Evolutionary conservation across 2,329 filamentous ascomycete species (phyloP).

Genomic region (Penicillium occitanis): DNA sequence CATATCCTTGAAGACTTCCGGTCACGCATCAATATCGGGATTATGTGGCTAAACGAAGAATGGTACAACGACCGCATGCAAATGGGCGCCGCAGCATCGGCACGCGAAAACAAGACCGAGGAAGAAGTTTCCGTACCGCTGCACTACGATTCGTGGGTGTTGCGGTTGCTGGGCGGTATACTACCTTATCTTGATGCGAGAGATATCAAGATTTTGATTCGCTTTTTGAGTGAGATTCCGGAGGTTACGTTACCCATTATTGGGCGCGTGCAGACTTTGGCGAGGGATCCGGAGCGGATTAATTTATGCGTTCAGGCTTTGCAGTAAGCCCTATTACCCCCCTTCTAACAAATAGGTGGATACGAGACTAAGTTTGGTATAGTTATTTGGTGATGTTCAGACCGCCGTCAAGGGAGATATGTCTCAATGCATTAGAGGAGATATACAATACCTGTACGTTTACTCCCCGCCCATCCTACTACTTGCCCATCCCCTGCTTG

Average conservation of each 20-base stretch:
- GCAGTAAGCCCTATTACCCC: conserved; percentile 44
- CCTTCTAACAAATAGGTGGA: too few relatives aligned
- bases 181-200: conserved; percentile 86
- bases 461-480: conserved; percentile 5
- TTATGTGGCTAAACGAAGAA: conserved; percentile 94
- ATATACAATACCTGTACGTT: conserved; percentile 56
- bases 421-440: conserved; percentile 58
- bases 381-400: conserved; percentile 59
- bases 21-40: conserved; percentile 81
- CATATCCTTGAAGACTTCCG: conserved; percentile 93
- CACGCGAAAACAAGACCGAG: conserved; percentile 44
- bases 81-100: conserved; percentile 46
- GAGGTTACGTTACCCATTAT: conserved; percentile 72
- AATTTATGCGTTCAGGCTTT: conserved; percentile 58
- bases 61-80: conserved; percentile 87
- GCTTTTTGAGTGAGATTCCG: conserved; percentile 89
- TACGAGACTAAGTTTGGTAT: conserved; percentile 4
- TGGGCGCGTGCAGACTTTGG: conserved; percentile 65
- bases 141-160: conserved; percentile 76
- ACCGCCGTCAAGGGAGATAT: conserved; percentile 59
- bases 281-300: conserved; percentile 63
- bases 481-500: background rate
- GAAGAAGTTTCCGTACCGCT: conserved; percentile 48
- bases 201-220: conserved; percentile 77
- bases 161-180: conserved; percentile 84